phyloP scores from a whole-genome alignment of 2,329 filamentous ascomycete genomes.

The Aureobasidium uvarum region DNA sequence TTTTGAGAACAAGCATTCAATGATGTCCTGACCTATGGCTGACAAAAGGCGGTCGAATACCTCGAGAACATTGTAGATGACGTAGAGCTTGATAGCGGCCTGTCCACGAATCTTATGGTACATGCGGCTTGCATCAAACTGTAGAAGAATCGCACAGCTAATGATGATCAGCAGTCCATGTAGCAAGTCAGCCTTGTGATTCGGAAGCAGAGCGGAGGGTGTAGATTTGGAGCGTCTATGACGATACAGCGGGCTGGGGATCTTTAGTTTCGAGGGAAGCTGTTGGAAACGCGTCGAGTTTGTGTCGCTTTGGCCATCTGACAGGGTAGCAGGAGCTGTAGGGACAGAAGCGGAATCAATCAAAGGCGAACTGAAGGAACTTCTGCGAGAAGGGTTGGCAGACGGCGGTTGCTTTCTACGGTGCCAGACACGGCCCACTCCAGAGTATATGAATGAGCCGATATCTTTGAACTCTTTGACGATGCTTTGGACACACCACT shows the following conservation, averaged over 20 bases:
- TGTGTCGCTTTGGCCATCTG: slow-evolving; percentile 4
- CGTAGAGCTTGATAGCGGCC: slow-evolving; percentile 95
- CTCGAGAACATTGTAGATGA: slow-evolving; percentile 97
- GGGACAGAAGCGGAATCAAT: neutral
- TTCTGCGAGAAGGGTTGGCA: slow-evolving; percentile 26
- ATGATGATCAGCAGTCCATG: slow-evolving; percentile 85
- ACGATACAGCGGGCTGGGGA: slow-evolving; percentile 39
- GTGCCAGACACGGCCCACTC: slow-evolving; percentile 74
- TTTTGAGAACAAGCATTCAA: slow-evolving; percentile 91
- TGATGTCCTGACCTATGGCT: slow-evolving; percentile 89
- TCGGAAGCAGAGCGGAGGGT: slow-evolving; percentile 78
- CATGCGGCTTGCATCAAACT: slow-evolving; percentile 92
- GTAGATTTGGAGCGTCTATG: slow-evolving; percentile 78
- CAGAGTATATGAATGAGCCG: slow-evolving; percentile 72
- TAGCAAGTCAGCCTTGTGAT: slow-evolving; percentile 92
- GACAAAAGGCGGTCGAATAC: slow-evolving; percentile 86
- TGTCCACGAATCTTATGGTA: slow-evolving; percentile 97
- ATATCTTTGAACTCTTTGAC: slow-evolving; percentile 70
- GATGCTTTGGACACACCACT: slow-evolving; percentile 74
- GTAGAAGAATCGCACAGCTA: slow-evolving; percentile 82
- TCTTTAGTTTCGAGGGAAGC: slow-evolving; percentile 15
- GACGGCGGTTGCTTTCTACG: slow-evolving; percentile 30
- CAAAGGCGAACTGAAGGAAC: slow-evolving; percentile 28
- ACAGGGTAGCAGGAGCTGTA: neutral
- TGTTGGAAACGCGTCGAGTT: slow-evolving; percentile 11